Evolutionary conservation across 768 basidiomycete species (phyloP).

Genomic region (Leucocoprinus sp.): DNA sequence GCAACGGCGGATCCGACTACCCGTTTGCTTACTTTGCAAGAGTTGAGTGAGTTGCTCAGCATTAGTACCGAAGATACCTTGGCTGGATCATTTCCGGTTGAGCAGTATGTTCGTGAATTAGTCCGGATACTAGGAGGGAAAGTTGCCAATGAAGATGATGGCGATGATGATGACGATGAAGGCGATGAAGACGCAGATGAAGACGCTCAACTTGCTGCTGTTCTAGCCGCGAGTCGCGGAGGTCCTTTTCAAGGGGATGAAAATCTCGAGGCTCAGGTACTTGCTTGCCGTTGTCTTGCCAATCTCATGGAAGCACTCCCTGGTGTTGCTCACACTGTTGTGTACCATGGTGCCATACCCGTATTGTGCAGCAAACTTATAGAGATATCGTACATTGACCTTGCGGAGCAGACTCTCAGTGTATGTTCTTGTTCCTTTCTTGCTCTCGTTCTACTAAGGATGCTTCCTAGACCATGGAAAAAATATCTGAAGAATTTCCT

Average conservation of each 20-base stretch:
- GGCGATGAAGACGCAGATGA: constrained; percentile 65
- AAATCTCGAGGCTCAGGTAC: constrained; percentile 87
- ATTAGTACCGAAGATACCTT: constrained; percentile 98
- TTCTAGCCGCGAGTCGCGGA: constrained; percentile 73
- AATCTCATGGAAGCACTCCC: constrained; percentile 99
- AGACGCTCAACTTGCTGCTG: constrained; percentile 84
- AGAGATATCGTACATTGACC: constrained; percentile 96
- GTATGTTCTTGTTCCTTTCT: constrained; percentile 44
- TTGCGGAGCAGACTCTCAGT: constrained; percentile 96
- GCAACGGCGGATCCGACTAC: constrained; percentile 75
- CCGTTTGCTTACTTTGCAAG: constrained; percentile 84
- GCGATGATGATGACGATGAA: constrained; percentile 64
- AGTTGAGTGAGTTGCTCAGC: constrained; percentile 88
- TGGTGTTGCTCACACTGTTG: constrained; percentile 93
- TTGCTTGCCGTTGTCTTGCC: constrained; percentile 93
- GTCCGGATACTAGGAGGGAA: constrained; percentile 84
- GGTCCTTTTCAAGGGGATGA: constrained; percentile 69
- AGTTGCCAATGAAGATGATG: constrained; percentile 54
- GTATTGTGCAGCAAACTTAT: constrained; percentile 95
- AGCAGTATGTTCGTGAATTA: constrained; percentile 85
- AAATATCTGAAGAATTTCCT: constrained; percentile 97
- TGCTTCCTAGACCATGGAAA: constrained; percentile 80
- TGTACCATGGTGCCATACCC: constrained; percentile 97
- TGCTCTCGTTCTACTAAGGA: constrained; percentile 12
- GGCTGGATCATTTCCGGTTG: constrained; percentile 91